Percentiles rank a stretch among this genome's conserved stretches.
phyloP scores from a whole-genome alignment of 805 yeast species.

The Tetrapisispora pingtungensis region DNA sequence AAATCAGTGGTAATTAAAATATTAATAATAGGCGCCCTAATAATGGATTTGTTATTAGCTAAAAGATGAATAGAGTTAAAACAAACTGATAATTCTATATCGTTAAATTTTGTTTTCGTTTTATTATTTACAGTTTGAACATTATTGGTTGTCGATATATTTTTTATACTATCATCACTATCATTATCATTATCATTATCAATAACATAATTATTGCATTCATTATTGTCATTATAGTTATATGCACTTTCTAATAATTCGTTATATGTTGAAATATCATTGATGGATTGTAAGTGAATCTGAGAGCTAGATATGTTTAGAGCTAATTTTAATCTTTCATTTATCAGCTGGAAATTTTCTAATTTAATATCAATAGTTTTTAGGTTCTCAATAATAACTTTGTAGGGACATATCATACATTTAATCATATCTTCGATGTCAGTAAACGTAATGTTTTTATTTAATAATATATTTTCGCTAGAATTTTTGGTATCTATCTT shows the following conservation, averaged over 20 bases:
- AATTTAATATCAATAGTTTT: constrained; percentile 24
- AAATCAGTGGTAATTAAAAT: constrained; percentile 21
- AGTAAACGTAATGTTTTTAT: background rate
- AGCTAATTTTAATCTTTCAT: constrained; percentile 7
- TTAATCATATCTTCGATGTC: background rate
- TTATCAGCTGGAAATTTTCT: constrained; percentile 19
- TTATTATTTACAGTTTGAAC: too few relatives aligned
- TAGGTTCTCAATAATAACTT: constrained; percentile 7
- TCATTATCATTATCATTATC: background rate
- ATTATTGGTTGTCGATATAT: background rate
- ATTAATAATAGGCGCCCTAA: constrained; percentile 26
- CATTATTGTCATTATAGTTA: background rate
- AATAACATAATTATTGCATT: background rate
- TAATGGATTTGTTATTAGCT: constrained; percentile 12
- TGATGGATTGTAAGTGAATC: constrained; percentile 18
- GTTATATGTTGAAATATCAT: constrained; percentile 13
- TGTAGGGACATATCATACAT: constrained; percentile 1
- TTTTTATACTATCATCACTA: background rate
- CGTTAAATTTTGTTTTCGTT: constrained; percentile 4
- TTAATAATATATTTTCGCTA: background rate
- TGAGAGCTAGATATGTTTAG: constrained; percentile 22
- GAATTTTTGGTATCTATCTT: background rate
- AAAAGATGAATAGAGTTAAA: constrained; percentile 16
- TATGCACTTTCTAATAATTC: constrained; percentile 6
- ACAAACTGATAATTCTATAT: constrained; percentile 24